Evolutionary conservation across 768 basidiomycete species (phyloP).

Genomic region (Xerocomellus amylosporus): DNA sequence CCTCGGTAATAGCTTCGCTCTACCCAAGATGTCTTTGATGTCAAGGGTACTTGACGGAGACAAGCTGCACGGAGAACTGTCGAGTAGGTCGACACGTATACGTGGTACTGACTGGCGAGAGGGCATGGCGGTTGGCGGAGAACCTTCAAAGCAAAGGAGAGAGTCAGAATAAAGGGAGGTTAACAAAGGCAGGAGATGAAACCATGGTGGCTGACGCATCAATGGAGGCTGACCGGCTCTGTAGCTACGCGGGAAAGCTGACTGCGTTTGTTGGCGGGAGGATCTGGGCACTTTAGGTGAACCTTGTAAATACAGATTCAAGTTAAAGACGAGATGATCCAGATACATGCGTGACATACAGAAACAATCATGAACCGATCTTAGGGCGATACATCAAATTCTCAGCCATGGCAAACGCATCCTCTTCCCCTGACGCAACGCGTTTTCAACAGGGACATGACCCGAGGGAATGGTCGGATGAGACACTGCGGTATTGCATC

Average conservation of each 20-base stretch:
- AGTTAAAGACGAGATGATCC: conserved; percentile 10
- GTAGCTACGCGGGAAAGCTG: neutral
- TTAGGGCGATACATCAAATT: conserved; percentile 21
- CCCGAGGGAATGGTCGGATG: conserved; percentile 13
- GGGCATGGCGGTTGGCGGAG: conserved; percentile 17
- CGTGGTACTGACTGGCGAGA: conserved; percentile 16
- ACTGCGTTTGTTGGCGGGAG: neutral
- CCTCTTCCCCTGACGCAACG: conserved; percentile 28
- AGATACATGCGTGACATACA: conserved; percentile 26
- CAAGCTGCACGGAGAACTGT: conserved; percentile 11
- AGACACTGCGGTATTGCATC: conserved; percentile 19
- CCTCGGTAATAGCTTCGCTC: conserved; percentile 10
- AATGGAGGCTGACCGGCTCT: conserved; percentile 24
- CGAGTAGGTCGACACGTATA: conserved; percentile 20
- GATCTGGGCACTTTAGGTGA: neutral
- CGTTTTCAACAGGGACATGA: conserved; percentile 22
- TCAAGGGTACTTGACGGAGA: conserved; percentile 28
- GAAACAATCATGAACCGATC: conserved; percentile 5
- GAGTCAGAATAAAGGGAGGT: conserved; percentile 8
- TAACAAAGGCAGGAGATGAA: neutral
- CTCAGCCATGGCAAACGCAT: conserved; percentile 32
- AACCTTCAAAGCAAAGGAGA: conserved; percentile 4
- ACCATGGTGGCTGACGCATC: conserved; percentile 20
- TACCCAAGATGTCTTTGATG: conserved; percentile 22
- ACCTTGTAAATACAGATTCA: conserved; percentile 5